A percentile compares a stretch with the other conserved stretches of the same genome.
Conservation (phyloP, 1,139 yeast species). For the Eremothecium cymbalariae region DNA sequence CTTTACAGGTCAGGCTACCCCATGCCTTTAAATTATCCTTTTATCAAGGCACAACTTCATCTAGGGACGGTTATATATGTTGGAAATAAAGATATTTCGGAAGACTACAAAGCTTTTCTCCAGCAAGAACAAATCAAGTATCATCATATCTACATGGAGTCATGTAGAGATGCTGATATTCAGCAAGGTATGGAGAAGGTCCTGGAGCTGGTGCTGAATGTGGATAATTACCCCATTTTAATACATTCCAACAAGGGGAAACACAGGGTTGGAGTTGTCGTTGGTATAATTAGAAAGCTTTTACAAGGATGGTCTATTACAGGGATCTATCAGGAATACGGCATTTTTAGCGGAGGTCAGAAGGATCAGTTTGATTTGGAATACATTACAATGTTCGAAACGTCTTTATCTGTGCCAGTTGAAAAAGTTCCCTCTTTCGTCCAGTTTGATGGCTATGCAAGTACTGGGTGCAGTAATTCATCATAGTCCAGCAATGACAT, state of each 20-base stretch:
- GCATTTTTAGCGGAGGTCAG: conserved; percentile 76
- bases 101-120: conserved; percentile 59
- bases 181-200: conserved; percentile 54
- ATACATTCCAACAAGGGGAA: conserved; percentile 93
- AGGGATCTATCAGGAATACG: conserved; percentile 90
- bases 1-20: conserved; percentile 93
- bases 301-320: conserved; percentile 91
- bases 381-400: conserved; percentile 34
- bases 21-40: conserved; percentile 73
- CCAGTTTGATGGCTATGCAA: no score
- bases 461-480: no score
- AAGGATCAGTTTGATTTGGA: conserved; percentile 89
- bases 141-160: conserved; percentile 55
- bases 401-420: conserved; percentile 12
- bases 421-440: conserved; percentile 11
- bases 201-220: conserved; percentile 54
- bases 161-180: conserved; percentile 69
- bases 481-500: no score
- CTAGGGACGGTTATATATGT: conserved; percentile 74
- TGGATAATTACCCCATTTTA: conserved; percentile 73
- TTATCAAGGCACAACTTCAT: conserved; percentile 53
- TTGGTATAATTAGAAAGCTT: conserved; percentile 76
- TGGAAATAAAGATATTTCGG: conserved; percentile 60
- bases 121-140: conserved; percentile 47
- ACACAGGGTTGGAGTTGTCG: conserved; percentile 85